phyloP scores from a whole-genome alignment of 225 moss, liverwort and hornwort species.

The Neckera pumila region DNA sequence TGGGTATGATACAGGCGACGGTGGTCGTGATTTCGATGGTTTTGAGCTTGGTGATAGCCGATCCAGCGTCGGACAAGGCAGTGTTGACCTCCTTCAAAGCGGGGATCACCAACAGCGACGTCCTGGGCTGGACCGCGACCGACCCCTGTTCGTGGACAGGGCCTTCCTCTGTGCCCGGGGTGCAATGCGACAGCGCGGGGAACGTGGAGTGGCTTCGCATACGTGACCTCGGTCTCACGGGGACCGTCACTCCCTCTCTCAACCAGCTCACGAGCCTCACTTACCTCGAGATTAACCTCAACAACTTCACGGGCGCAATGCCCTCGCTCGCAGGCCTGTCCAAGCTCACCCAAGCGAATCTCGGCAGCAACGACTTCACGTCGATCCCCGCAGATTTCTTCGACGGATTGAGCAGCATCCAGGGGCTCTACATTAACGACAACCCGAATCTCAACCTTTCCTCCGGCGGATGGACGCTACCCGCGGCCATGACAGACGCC shows the following conservation, averaged over 20 bases:
- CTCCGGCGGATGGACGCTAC: conserved; percentile 53
- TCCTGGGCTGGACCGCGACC: conserved; percentile 40
- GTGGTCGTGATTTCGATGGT: background rate
- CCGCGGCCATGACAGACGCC: conserved; percentile 1
- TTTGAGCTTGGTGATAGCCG: background rate
- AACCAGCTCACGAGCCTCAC: conserved; percentile 43
- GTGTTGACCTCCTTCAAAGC: conserved; percentile 18
- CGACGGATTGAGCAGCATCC: conserved; percentile 37
- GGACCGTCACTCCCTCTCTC: conserved; percentile 48
- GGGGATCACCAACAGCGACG: conserved; percentile 29
- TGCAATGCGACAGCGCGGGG: conserved; percentile 25
- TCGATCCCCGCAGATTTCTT: conserved; percentile 71
- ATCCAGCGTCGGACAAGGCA: conserved; percentile 7
- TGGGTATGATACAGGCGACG: background rate
- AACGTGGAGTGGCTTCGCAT: conserved; percentile 47
- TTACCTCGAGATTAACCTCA: conserved; percentile 54
- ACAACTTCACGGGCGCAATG: conserved; percentile 55
- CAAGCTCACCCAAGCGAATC: conserved; percentile 21
- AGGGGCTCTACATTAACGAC: conserved; percentile 38
- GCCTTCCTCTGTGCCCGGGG: background rate
- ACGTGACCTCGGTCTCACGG: conserved; percentile 18
- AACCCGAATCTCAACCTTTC: conserved; percentile 36
- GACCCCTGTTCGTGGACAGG: conserved; percentile 60
- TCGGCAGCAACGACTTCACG: conserved; percentile 50
- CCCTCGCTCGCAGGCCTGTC: conserved; percentile 56